A percentile compares a stretch with the other conserved stretches of the same genome.
These are phyloP conservation scores for Phaeomoniella chlamydospora DNA, from an alignment of 2,329 filamentous ascomycete species.

Conservation along the genomic window DNA sequence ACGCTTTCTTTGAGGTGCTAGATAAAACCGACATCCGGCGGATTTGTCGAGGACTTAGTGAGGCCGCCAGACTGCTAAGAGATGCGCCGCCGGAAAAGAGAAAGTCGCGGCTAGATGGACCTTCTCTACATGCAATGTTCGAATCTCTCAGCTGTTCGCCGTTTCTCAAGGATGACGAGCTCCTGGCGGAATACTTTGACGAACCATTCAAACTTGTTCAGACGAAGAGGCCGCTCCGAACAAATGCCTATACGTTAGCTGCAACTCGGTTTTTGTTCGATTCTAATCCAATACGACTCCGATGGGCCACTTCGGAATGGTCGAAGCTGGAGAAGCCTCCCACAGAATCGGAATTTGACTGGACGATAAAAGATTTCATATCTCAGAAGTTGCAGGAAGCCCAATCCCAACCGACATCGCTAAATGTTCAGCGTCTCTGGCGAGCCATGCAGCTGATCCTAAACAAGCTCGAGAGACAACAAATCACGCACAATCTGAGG, in stretches of 20 bases:
- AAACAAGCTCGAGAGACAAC: conserved; percentile 54
- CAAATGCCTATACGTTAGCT: conserved; percentile 63
- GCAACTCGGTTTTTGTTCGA: conserved; percentile 79
- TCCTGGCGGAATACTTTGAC: conserved; percentile 53
- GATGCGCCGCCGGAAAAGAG: conserved; percentile 34
- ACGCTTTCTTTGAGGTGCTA: conserved; percentile 40
- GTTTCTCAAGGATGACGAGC: conserved; percentile 47
- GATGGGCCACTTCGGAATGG: conserved; percentile 59
- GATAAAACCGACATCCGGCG: conserved; percentile 46
- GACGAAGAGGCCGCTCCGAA: conserved; percentile 61
- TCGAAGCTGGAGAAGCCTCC: conserved; percentile 49
- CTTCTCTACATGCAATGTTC: conserved; percentile 67
- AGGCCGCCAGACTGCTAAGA: conserved; percentile 39
- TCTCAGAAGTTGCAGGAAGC: conserved; percentile 50
- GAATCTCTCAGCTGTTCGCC: conserved; percentile 76
- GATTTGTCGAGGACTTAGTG: conserved; percentile 45
- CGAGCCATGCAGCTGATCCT: conserved; percentile 60
- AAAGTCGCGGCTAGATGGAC: conserved; percentile 35
- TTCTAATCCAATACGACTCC: conserved; percentile 44
- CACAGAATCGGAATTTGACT: conserved; percentile 65
- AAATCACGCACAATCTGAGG: conserved; percentile 65
- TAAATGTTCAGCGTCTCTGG: conserved; percentile 63
- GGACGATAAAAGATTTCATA: conserved; percentile 66
- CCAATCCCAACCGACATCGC: conserved; percentile 36
- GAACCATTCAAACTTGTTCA: conserved; percentile 70